Conservation (phyloP, 2,329 filamentous ascomycete species). For the Ophiostoma australiae region DNA sequence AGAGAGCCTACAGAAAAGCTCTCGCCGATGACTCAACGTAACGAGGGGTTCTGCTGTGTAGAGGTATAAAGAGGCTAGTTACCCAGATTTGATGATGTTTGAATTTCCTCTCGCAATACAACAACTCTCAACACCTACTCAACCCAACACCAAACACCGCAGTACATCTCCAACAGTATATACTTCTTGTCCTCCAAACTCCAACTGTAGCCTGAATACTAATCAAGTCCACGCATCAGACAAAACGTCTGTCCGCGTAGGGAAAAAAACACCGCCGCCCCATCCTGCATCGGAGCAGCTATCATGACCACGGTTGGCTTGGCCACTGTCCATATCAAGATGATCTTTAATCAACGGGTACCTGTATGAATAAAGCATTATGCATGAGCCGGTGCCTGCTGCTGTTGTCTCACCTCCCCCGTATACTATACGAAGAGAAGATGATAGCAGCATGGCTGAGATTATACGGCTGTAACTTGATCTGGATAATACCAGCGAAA, state of each 20-base stretch:
- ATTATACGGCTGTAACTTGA: slow-evolving; percentile 40
- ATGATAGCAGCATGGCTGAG: slow-evolving; percentile 33
- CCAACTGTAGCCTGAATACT: neutral
- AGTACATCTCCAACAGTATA: slow-evolving; percentile 2
- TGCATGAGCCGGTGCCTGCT: slow-evolving; percentile 28
- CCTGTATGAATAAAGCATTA: slow-evolving; percentile 28
- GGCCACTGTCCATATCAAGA: slow-evolving; percentile 24
- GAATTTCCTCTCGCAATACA: neutral
- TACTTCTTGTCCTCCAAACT: neutral
- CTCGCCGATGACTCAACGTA: neutral
- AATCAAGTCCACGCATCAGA: neutral
- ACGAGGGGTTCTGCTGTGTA: neutral
- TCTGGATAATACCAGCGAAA: slow-evolving; percentile 59
- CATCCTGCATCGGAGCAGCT: slow-evolving; percentile 18
- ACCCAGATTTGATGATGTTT: neutral
- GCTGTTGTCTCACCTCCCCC: slow-evolving; percentile 14
- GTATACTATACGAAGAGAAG: neutral
- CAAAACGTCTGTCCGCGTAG: slow-evolving; percentile 11
- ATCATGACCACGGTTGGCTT: slow-evolving; percentile 15
- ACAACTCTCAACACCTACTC: neutral
- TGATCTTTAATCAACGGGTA: slow-evolving; percentile 26
- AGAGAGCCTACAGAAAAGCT: neutral
- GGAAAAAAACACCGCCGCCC: slow-evolving; percentile 7
- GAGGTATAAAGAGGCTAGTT: slow-evolving; percentile 2
- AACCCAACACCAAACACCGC: neutral